A percentile compares a stretch with the other conserved stretches of the same genome.
phyloP scores from a whole-genome alignment of 148 eudicot species.

The Rhododendron williamsianum region DNA sequence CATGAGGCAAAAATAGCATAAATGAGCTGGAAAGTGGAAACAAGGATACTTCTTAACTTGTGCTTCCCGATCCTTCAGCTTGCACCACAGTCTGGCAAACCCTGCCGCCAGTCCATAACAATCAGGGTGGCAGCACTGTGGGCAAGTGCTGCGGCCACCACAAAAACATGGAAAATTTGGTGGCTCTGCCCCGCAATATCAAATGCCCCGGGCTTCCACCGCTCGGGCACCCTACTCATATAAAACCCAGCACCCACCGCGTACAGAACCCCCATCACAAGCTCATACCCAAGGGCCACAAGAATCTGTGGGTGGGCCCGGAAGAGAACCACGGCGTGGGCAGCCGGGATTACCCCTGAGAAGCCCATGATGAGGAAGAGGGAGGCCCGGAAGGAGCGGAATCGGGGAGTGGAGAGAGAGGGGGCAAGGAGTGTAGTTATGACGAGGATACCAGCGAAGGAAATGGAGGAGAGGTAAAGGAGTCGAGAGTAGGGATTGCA shows the following conservation, averaged over 20 bases:
- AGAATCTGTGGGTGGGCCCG: constrained; percentile 49
- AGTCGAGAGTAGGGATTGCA: constrained; percentile 48
- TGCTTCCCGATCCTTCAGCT: not conserved
- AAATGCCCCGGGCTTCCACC: constrained; percentile 81
- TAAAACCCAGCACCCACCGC: constrained; percentile 65
- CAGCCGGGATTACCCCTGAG: constrained; percentile 72
- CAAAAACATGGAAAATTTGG: constrained; percentile 87
- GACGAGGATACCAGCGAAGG: constrained; percentile 45
- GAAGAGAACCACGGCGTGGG: constrained; percentile 51
- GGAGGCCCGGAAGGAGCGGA: constrained; percentile 55
- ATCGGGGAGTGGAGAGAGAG: constrained; percentile 45
- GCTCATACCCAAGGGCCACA: constrained; percentile 64
- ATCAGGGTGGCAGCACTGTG: constrained; percentile 60
- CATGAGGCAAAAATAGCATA: not conserved
- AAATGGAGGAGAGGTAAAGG: constrained; percentile 65
- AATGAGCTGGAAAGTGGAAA: not conserved
- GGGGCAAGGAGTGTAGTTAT: constrained; percentile 70
- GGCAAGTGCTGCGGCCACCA: constrained; percentile 68
- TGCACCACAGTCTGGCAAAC: constrained; percentile 26
- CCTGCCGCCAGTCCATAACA: constrained; percentile 65
- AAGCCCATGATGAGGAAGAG: constrained; percentile 85
- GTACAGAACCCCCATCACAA: constrained; percentile 61
- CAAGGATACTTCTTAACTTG: not conserved
- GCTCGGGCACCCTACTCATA: constrained; percentile 64
- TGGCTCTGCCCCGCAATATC: constrained; percentile 91